Evolutionary conservation across 805 yeast genomes (phyloP).

Genomic region (Lipomyces yamanashiensis): DNA sequence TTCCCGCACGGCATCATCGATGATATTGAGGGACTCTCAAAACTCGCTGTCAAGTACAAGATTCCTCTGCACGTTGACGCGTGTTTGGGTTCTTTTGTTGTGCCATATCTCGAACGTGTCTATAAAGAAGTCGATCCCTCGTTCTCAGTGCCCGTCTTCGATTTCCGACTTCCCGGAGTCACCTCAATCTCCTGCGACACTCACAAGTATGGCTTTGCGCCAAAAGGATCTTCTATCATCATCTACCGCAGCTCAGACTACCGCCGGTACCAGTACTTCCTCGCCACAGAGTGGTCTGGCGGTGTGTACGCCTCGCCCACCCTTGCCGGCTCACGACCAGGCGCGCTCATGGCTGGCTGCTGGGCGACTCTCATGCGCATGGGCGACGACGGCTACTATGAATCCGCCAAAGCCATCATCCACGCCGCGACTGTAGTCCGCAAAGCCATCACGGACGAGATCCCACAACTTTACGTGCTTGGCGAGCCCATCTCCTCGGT

Average conservation of each 20-base stretch:
- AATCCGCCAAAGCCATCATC: conserved; percentile 70
- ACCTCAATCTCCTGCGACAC: conserved; percentile 98
- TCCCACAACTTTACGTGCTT: conserved; percentile 66
- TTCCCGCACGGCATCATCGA: conserved; percentile 96
- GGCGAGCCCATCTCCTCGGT: conserved; percentile 91
- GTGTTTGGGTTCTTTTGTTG: conserved; percentile 90
- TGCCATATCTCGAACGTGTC: conserved; percentile 73
- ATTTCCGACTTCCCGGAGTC: conserved; percentile 85
- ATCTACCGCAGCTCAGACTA: conserved; percentile 77
- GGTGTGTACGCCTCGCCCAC: conserved; percentile 97
- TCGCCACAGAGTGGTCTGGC: conserved; percentile 86
- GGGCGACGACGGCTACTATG: conserved; percentile 81
- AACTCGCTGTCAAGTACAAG: conserved; percentile 64
- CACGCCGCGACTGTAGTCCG: conserved; percentile 64
- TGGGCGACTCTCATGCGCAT: conserved; percentile 89
- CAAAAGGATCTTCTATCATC: conserved; percentile 91
- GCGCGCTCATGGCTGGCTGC: conserved; percentile 96
- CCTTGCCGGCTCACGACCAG: conserved; percentile 95
- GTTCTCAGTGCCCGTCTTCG: conserved; percentile 60
- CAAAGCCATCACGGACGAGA: conserved; percentile 49
- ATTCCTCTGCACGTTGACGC: conserved; percentile 95
- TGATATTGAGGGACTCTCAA: conserved; percentile 74
- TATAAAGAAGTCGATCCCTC: conserved; percentile 50
- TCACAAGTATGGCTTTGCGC: conserved; percentile 98
- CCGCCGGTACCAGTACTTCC: conserved; percentile 81